These are phyloP conservation scores for Vanderwaltozyma yarrowii DNA, from an alignment of 805 yeast species.

Conservation along the genomic window DNA sequence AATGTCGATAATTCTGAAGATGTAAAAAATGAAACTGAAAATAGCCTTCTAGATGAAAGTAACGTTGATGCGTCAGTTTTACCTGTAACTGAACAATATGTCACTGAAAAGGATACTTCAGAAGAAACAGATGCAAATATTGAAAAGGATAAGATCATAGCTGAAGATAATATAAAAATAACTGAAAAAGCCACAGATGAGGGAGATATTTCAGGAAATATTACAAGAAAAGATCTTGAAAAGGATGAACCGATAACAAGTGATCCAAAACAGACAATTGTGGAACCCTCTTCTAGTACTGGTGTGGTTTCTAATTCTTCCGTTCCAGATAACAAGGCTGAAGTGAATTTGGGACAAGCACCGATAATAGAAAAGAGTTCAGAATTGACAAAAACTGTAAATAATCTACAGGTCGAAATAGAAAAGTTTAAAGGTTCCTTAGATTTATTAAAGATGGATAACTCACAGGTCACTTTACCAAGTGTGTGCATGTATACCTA, in stretches of 20 bases:
- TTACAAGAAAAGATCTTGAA: too few relatives aligned
- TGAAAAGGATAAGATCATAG: not conserved
- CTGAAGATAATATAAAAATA: not conserved
- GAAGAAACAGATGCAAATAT: not conserved
- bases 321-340: too few relatives aligned
- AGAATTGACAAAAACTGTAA: not conserved
- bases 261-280: too few relatives aligned
- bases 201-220: too few relatives aligned
- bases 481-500: constrained; percentile 97
- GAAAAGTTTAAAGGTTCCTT: constrained; percentile 73
- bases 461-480: constrained; percentile 73
- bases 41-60: not conserved
- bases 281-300: too few relatives aligned
- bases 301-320: too few relatives aligned
- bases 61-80: not conserved
- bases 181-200: too few relatives aligned
- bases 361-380: not conserved
- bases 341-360: too few relatives aligned
- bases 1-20: not conserved
- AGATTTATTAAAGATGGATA: constrained; percentile 55
- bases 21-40: not conserved
- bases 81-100: not conserved
- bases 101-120: not conserved
- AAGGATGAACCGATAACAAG: too few relatives aligned
- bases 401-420: constrained; percentile 55